phyloP scores from a whole-genome alignment of 2,329 filamentous ascomycete genomes.

The Talaromyces sp. region DNA sequence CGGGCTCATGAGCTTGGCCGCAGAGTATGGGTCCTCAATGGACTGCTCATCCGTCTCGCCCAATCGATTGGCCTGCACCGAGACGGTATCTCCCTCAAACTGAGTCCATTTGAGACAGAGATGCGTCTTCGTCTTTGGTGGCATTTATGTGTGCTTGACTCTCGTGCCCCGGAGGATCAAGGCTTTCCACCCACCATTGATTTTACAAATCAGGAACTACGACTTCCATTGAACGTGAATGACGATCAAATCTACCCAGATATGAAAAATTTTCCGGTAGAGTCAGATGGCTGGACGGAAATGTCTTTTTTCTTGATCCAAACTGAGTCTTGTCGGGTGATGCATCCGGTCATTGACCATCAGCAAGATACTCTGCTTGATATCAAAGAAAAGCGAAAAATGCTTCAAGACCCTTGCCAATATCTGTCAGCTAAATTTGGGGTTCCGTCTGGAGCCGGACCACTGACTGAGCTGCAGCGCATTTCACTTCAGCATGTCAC shows the following conservation, averaged over 20 bases:
- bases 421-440: constrained; percentile 11
- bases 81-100: constrained; percentile 47
- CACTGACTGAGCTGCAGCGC: constrained; percentile 1
- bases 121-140: constrained; percentile 57
- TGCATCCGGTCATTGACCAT: constrained; percentile 13
- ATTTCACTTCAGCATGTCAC: constrained; percentile 13
- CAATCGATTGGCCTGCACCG: constrained; percentile 57
- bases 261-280: constrained; percentile 12
- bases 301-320: constrained; percentile 18
- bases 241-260: constrained; percentile 14
- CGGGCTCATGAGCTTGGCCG: constrained; percentile 41
- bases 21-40: constrained; percentile 51
- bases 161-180: constrained; percentile 53
- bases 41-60: constrained; percentile 53
- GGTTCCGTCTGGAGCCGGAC: background rate
- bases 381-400: constrained; percentile 5
- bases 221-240: constrained; percentile 39
- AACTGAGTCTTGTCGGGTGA: constrained; percentile 14
- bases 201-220: constrained; percentile 38
- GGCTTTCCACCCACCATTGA: constrained; percentile 56
- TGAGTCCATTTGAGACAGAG: constrained; percentile 55
- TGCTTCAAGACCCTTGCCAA: constrained; percentile 5
- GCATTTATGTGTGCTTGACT: constrained; percentile 45
- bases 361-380: constrained; percentile 9
- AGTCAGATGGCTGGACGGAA: constrained; percentile 15